A percentile compares a stretch with the other conserved stretches of the same genome.
Evolutionary conservation across 2,329 filamentous ascomycete species (phyloP).

Genomic region (Ascochyta fabae): DNA sequence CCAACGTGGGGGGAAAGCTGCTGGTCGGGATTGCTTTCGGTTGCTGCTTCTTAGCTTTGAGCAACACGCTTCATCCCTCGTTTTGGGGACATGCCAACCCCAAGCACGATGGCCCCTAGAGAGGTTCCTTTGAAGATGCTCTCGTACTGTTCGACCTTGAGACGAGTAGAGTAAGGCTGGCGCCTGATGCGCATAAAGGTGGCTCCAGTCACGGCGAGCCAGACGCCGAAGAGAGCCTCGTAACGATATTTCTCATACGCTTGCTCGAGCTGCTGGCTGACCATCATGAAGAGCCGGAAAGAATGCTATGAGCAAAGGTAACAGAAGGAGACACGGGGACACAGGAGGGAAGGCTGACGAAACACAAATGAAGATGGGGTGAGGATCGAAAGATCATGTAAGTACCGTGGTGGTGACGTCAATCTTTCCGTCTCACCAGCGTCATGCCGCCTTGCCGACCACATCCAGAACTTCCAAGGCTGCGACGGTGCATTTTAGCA

Average conservation of each 20-base stretch:
- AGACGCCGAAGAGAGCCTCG: slow-evolving; percentile 36
- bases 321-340: not conserved
- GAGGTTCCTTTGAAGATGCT: slow-evolving; percentile 48
- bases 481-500: not conserved
- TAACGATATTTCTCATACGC: slow-evolving; percentile 39
- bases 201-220: slow-evolving; percentile 38
- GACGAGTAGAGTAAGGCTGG: slow-evolving; percentile 42
- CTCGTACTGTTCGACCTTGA: slow-evolving; percentile 48
- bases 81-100: slow-evolving; percentile 33
- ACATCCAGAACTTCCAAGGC: slow-evolving; percentile 2
- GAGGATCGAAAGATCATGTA: slow-evolving; percentile 6
- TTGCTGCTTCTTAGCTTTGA: slow-evolving; percentile 3
- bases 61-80: slow-evolving; percentile 24
- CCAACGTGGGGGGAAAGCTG: not conserved
- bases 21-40: too few species aligned
- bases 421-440: slow-evolving; percentile 3
- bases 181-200: slow-evolving; percentile 44
- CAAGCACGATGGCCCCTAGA: slow-evolving; percentile 34
- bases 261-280: slow-evolving; percentile 20
- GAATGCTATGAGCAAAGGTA: not conserved
- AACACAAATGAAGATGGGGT: slow-evolving; percentile 9
- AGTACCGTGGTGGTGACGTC: slow-evolving; percentile 9
- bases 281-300: slow-evolving; percentile 18
- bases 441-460: slow-evolving; percentile 9
- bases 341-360: not conserved